Evolutionary conservation across 495 filamentous ascomycete species (phyloP).

Genomic region (Hyaloscypha finlandica): DNA sequence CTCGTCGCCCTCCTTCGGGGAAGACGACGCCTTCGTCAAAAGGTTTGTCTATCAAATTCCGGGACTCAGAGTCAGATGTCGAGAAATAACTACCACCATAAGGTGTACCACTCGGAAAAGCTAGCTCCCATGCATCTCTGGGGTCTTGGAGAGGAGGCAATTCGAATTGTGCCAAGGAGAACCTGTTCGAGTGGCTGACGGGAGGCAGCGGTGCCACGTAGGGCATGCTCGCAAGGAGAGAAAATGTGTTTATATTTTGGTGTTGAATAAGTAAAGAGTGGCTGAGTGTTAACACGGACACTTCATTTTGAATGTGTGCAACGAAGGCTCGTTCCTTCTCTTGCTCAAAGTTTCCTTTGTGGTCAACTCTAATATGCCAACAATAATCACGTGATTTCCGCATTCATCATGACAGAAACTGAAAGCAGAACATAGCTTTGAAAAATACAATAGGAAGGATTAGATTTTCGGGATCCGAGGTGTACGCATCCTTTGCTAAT

Average conservation of each 20-base stretch:
- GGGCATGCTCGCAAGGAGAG: background rate
- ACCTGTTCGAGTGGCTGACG: background rate
- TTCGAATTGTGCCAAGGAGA: background rate
- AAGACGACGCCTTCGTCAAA: slow-evolving; percentile 37
- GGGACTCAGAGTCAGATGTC: background rate
- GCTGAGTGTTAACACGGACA: background rate
- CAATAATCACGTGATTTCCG: too few relatives aligned
- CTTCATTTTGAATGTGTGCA: background rate
- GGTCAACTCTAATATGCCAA: background rate
- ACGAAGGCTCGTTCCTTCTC: background rate
- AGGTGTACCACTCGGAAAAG: background rate
- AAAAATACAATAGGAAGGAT: too few relatives aligned
- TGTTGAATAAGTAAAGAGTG: background rate
- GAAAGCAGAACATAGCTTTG: too few relatives aligned
- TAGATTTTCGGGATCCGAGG: too few relatives aligned
- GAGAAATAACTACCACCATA: background rate
- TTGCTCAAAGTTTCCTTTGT: background rate
- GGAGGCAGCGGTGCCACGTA: background rate
- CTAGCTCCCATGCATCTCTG: background rate
- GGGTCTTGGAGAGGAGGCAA: background rate
- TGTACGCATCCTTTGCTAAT: too few relatives aligned
- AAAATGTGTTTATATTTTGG: background rate
- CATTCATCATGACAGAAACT: too few relatives aligned
- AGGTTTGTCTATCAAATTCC: slow-evolving; percentile 16
- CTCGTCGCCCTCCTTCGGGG: slow-evolving; percentile 71